Evolutionary conservation across 768 basidiomycete genomes (phyloP).

Genomic region (Lentinula edodes): DNA sequence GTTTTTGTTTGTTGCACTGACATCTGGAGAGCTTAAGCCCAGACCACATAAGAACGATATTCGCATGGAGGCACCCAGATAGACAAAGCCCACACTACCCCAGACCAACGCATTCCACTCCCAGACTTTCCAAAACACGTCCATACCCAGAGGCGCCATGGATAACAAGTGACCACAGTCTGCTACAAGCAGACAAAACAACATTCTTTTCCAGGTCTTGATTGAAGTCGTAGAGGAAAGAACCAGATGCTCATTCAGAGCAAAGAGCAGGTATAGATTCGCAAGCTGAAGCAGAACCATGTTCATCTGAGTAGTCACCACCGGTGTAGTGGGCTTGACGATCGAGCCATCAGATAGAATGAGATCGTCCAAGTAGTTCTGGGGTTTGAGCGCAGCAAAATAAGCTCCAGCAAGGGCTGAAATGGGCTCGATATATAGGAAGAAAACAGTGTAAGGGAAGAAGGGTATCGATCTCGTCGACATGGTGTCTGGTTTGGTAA

Average conservation of each 20-base stretch:
- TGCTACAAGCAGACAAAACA: constrained; percentile 39
- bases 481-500: not conserved
- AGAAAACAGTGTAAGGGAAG: constrained; percentile 38
- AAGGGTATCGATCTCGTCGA: constrained; percentile 12
- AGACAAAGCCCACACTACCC: constrained; percentile 52
- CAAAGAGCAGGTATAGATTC: constrained; percentile 47
- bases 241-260: constrained; percentile 44
- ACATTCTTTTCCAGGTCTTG: constrained; percentile 36
- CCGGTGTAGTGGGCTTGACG: not conserved
- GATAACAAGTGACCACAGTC: constrained; percentile 44
- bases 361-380: constrained; percentile 34
- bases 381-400: constrained; percentile 36
- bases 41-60: constrained; percentile 33
- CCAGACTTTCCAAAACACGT: constrained; percentile 38
- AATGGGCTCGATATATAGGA: constrained; percentile 47
- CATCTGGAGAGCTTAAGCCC: constrained; percentile 17
- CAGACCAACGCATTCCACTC: constrained; percentile 50
- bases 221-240: constrained; percentile 36
- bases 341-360: constrained; percentile 8
- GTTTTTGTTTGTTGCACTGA: not conserved
- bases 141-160: constrained; percentile 36
- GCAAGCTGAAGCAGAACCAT: constrained; percentile 43
- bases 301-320: constrained; percentile 18
- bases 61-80: constrained; percentile 38
- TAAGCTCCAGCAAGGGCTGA: constrained; percentile 43